Percentiles rank a stretch among this genome's conserved stretches.
These are phyloP conservation scores for Begonia masoniana DNA, from an alignment of 306 rosid genomes.

Conservation along the genomic window DNA sequence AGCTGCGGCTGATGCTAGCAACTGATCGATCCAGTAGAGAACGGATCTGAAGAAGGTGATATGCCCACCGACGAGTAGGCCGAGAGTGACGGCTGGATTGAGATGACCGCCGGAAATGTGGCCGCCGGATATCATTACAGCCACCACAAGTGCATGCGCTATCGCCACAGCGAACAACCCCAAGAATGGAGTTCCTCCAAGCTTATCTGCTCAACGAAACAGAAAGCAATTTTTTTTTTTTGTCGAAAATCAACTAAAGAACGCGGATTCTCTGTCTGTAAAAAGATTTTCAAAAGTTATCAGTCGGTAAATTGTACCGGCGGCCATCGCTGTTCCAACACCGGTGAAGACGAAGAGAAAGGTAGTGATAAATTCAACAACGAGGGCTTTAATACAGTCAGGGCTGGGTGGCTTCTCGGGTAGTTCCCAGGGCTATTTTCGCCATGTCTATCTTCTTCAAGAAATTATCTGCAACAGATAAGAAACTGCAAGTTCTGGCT, in stretches of 20 bases:
- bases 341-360: conserved; percentile 80
- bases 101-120: conserved; percentile 93
- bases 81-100: conserved; percentile 80
- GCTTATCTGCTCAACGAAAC: conserved; percentile 29
- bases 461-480: no score
- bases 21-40: conserved; percentile 77
- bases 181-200: conserved; percentile 36
- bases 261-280: background rate
- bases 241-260: no score
- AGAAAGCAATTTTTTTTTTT: conserved; percentile 1
- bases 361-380: conserved; percentile 72
- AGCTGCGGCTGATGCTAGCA: conserved; percentile 50
- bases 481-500: background rate
- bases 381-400: conserved; percentile 59
- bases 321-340: conserved; percentile 66
- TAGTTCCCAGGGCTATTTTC: conserved; percentile 52
- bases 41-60: conserved; percentile 58
- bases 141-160: conserved; percentile 76
- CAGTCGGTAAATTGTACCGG: conserved; percentile 16
- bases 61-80: conserved; percentile 63
- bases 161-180: conserved; percentile 55
- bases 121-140: conserved; percentile 75
- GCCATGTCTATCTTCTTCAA: conserved; percentile 23
- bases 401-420: conserved; percentile 51
- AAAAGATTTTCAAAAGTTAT: background rate